Base-by-base conservation (phyloP, 2,329 filamentous ascomycete genomes). In the Pyrenophora teres region DNA sequence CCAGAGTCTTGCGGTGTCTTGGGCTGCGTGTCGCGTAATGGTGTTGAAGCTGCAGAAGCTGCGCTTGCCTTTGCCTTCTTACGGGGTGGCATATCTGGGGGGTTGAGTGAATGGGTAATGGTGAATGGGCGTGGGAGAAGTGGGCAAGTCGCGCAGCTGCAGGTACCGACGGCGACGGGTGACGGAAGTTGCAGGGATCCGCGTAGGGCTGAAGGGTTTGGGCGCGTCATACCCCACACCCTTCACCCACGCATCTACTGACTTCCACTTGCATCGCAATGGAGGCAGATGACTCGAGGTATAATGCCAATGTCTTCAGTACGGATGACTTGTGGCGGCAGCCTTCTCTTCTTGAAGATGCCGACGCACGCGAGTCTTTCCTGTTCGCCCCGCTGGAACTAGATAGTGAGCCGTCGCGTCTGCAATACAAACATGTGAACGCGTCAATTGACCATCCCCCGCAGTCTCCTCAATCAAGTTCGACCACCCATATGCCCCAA, bases 51-150 rank as follows among this genome's bases (percentile, higher is more conserved):
- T 27, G 82, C 79, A 46, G 84, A 83, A 41, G 80, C 79, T 27
- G 82, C 79, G 46, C 79, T 80, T 38, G 80, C 75, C 61, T 79
- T 87, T 32, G 82, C 80, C 65, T 85, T 87, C 73, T 91, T 92
- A 59, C 84, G 83, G 1, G 87, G 87, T 47, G 87, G 84, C 87
- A 90, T 90, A 30, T 19, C 42, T 15, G 33, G 10, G 32, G 12
- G 8, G 15, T 15, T 6, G 37, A 19, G 33, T 31, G 40, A 40
- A 32, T 51, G 39, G 37, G 27, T 25, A 35, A 30, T 48, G 45
- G 40, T 27, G 37, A 51, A 27, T 36, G 12, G 35, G 12, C 35
- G 44, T 35, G 49, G 18, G 27, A 27, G 38, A n/a, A 30, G 40
- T 33, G 37, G 18, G 31, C 36, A 18, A 32, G 44, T 37, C 41